phyloP scores from a whole-genome alignment of 78 protist genomes.

The Dictyostelium firmibasis region DNA sequence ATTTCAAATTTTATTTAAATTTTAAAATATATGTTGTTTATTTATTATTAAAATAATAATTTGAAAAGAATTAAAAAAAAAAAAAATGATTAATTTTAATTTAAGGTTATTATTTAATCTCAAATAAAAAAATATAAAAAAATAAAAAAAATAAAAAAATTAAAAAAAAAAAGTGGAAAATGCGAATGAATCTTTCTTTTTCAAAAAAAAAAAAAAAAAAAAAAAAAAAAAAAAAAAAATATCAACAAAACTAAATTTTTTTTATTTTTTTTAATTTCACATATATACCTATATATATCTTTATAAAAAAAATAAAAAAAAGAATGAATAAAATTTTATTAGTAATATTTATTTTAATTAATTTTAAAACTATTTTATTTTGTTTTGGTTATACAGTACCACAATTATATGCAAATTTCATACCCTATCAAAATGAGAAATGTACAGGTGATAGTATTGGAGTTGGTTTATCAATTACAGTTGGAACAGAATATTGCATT shows the following conservation, averaged over 20 bases:
- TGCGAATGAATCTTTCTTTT: neutral
- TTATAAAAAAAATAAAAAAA: neutral
- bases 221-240: neutral
- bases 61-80: too few species aligned
- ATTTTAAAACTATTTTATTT: neutral
- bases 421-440: neutral
- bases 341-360: neutral
- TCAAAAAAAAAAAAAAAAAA: neutral
- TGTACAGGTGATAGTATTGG: neutral
- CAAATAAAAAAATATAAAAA: too few species aligned
- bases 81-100: too few species aligned
- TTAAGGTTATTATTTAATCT: too few species aligned
- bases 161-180: neutral
- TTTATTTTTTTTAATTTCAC: neutral
- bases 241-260: neutral
- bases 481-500: neutral
- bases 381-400: neutral
- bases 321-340: neutral
- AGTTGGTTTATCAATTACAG: neutral
- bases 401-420: neutral
- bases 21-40: too few species aligned
- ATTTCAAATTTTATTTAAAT: neutral
- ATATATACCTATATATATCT: neutral
- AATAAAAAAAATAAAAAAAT: neutral
- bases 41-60: too few species aligned